These are phyloP conservation scores for Brassica napus DNA, from an alignment of 345 rosid species.

Conservation along the genomic window DNA sequence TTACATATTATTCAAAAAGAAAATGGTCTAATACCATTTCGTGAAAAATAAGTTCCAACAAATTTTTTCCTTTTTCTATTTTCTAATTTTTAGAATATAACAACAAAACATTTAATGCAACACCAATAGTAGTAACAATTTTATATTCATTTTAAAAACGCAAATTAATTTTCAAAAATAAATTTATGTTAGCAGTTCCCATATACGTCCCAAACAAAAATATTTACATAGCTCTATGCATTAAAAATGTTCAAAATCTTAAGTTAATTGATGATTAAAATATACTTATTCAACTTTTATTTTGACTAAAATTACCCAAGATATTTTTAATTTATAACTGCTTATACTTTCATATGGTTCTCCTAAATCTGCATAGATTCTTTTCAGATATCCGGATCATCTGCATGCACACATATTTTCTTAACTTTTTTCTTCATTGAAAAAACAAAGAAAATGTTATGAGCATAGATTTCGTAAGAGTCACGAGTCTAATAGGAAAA, in stretches of 20 bases:
- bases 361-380: neutral
- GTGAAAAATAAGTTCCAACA: too few species aligned
- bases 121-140: too few species aligned
- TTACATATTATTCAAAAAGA: neutral
- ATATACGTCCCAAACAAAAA: neutral
- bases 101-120: too few species aligned
- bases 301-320: neutral
- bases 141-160: too few species aligned
- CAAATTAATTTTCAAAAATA: too few species aligned
- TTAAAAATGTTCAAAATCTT: neutral
- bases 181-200: neutral
- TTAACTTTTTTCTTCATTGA: neutral
- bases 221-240: neutral
- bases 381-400: neutral
- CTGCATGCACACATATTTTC: neutral
- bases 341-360: neutral
- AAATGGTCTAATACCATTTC: too few species aligned
- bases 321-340: too few species aligned
- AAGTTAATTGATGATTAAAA: neutral
- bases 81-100: too few species aligned
- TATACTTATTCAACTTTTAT: neutral
- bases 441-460: neutral
- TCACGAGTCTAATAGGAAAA: slow-evolving; percentile 16
- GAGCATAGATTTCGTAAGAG: neutral
- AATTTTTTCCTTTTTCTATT: too few species aligned